A percentile compares a stretch with the other conserved stretches of the same genome.
These are phyloP conservation scores for Penicillium sp. DNA, from an alignment of 2,329 filamentous ascomycete species.

Conservation along the genomic window DNA sequence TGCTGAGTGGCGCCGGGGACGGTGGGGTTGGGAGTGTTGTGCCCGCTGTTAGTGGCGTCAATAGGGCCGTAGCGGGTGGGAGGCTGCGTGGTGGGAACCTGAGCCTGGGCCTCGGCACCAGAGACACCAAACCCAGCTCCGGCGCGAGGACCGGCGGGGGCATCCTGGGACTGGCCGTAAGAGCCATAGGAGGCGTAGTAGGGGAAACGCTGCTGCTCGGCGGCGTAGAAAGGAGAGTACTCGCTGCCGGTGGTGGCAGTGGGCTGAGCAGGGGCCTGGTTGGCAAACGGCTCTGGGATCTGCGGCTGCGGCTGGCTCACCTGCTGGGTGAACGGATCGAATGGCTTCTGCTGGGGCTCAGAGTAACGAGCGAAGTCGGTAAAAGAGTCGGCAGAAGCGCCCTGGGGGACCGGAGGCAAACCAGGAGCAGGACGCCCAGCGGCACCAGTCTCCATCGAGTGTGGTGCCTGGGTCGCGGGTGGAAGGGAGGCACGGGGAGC, in stretches of 20 bases:
- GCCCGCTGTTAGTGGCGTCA: conserved; percentile 80
- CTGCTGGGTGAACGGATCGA: conserved; percentile 83
- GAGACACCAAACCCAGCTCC: conserved; percentile 71
- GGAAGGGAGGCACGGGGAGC: conserved; percentile 84
- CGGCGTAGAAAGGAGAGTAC: conserved; percentile 82
- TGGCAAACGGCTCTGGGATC: conserved; percentile 57
- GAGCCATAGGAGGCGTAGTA: conserved; percentile 69
- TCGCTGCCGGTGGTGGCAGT: conserved; percentile 63
- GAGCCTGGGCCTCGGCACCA: conserved; percentile 59
- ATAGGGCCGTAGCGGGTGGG: conserved; percentile 69
- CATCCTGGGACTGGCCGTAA: conserved; percentile 71
- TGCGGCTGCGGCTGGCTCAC: conserved; percentile 63
- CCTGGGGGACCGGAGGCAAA: conserved; percentile 60
- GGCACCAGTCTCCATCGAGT: conserved; percentile 38
- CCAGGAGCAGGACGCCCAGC: conserved; percentile 62
- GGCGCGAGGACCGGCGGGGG: conserved; percentile 67
- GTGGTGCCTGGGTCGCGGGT: conserved; percentile 53
- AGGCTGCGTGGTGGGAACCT: conserved; percentile 66
- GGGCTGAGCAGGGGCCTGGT: conserved; percentile 59
- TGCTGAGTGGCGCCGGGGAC: conserved; percentile 56
- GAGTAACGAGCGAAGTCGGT: conserved; percentile 57
- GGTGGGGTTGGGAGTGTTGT: conserved; percentile 84
- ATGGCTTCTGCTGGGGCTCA: conserved; percentile 68
- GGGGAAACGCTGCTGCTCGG: conserved; percentile 69
- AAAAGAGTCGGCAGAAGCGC: conserved; percentile 50